Conservation (phyloP, 2,329 filamentous ascomycete genomes). For the Hymenoscyphus occultus region DNA sequence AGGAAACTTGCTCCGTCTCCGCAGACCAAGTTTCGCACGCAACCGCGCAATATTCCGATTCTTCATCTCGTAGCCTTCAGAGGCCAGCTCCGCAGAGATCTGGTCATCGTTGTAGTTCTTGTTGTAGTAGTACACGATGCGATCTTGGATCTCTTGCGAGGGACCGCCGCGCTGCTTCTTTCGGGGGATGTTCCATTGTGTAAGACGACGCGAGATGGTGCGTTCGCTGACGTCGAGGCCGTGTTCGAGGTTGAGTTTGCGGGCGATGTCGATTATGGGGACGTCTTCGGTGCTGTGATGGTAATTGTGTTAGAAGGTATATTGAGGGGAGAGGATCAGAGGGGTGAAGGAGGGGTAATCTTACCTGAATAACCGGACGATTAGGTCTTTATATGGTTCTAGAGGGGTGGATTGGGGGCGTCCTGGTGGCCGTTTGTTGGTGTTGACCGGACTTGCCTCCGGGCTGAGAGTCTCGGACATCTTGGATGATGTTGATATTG, state of each 20-base stretch:
- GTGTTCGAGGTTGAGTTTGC: constrained; percentile 29
- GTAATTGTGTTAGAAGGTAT: not conserved
- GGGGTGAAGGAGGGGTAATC: not conserved
- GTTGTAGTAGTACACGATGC: constrained; percentile 32
- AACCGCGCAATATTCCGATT: constrained; percentile 29
- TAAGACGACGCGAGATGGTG: constrained; percentile 31
- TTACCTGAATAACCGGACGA: constrained; percentile 28
- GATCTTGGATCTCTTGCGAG: constrained; percentile 28
- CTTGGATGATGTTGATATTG: not conserved
- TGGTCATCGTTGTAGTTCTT: constrained; percentile 34
- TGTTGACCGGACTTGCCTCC: no score
- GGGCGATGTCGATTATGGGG: constrained; percentile 32
- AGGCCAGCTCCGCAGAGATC: constrained; percentile 27
- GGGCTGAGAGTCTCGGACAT: no score
- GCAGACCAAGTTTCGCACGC: constrained; percentile 32
- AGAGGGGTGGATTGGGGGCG: constrained; percentile 29
- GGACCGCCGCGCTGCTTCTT: constrained; percentile 28
- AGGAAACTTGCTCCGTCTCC: constrained; percentile 32
- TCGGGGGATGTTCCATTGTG: constrained; percentile 31
- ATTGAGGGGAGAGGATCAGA: not conserved
- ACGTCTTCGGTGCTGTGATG: constrained; percentile 21
- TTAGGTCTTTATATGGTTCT: constrained; percentile 32
- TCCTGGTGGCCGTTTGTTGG: constrained; percentile 13
- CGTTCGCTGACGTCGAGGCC: constrained; percentile 33
- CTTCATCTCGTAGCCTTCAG: constrained; percentile 33